Conservation (phyloP, 179 eudicot species). For the Drosera spatulata region DNA sequence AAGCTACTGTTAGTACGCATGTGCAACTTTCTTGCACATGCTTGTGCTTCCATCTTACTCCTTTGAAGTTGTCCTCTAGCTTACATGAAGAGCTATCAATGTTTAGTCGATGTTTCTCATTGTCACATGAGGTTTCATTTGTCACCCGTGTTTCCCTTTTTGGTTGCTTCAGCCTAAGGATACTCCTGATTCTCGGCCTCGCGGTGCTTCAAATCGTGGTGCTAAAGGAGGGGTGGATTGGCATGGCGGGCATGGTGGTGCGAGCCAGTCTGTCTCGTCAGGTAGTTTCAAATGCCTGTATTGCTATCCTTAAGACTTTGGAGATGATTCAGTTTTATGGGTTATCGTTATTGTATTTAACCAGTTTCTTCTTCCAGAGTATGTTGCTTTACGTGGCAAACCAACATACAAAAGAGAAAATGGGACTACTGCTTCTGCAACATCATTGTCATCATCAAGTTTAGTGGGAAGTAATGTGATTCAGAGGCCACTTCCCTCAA, state of each 20-base stretch:
- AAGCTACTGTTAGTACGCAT: background rate
- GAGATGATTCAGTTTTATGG: background rate
- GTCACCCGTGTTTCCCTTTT: background rate
- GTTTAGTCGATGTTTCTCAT: background rate
- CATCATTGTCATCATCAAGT: constrained; percentile 25
- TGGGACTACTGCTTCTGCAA: constrained; percentile 34
- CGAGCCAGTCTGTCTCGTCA: constrained; percentile 36
- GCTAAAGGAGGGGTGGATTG: constrained; percentile 55
- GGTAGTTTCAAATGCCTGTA: constrained; percentile 25
- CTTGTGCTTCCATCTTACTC: background rate
- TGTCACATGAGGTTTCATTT: background rate
- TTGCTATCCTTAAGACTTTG: background rate
- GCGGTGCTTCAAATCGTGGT: constrained; percentile 58
- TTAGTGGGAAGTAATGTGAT: constrained; percentile 28
- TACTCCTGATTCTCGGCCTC: constrained; percentile 60
- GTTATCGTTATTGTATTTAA: background rate
- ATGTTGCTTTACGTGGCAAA: constrained; percentile 44
- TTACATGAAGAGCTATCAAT: too few relatives aligned
- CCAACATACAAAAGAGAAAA: constrained; percentile 66
- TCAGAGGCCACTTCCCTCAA: constrained; percentile 27
- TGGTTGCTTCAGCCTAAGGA: constrained; percentile 56
- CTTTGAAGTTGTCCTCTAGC: too few relatives aligned
- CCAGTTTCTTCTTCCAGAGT: constrained; percentile 26
- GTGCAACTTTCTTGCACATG: constrained; percentile 4
- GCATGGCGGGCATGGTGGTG: constrained; percentile 44